These are phyloP conservation scores for Hyaloscypha finlandica DNA, from an alignment of 495 filamentous ascomycete genomes.

Conservation along the genomic window DNA sequence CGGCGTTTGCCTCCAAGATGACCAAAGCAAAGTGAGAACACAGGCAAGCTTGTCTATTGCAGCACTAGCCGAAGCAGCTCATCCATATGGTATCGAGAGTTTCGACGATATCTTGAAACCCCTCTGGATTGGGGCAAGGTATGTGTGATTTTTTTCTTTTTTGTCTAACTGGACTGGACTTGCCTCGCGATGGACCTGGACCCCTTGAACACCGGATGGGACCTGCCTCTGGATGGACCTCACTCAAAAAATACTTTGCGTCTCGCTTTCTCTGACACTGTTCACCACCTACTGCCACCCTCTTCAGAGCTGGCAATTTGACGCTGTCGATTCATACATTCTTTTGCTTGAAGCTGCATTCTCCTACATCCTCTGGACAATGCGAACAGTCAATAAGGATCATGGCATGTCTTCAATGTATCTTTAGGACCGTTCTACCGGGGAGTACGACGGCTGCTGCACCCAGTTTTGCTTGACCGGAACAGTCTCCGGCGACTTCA, in stretches of 20 bases:
- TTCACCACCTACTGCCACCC: neutral
- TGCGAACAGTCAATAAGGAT: constrained; percentile 8
- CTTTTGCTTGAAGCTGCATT: constrained; percentile 22
- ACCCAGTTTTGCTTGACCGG: constrained; percentile 17
- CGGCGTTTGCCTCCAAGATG: constrained; percentile 91
- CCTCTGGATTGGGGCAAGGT: constrained; percentile 83
- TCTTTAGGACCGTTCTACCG: constrained; percentile 16
- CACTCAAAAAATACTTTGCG: neutral
- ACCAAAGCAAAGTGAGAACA: constrained; percentile 95
- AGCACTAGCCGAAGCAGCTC: constrained; percentile 92
- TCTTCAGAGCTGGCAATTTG: neutral
- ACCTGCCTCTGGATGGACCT: constrained; percentile 11
- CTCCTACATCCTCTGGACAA: constrained; percentile 22
- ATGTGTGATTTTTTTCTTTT: constrained; percentile 12
- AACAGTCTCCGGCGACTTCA: constrained; percentile 8
- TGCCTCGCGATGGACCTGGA: constrained; percentile 16
- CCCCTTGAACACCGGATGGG: neutral
- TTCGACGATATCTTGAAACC: constrained; percentile 98
- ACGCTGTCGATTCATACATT: neutral
- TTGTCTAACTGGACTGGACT: constrained; percentile 33
- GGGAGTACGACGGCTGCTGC: constrained; percentile 22
- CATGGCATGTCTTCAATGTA: constrained; percentile 16
- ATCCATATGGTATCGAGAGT: constrained; percentile 98
- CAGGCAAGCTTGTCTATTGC: constrained; percentile 95
- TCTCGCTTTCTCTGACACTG: neutral